A percentile compares a stretch with the other conserved stretches of the same genome.
Evolutionary conservation across 805 yeast species (phyloP).

Genomic region (Metschnikowia kunwiensis): DNA sequence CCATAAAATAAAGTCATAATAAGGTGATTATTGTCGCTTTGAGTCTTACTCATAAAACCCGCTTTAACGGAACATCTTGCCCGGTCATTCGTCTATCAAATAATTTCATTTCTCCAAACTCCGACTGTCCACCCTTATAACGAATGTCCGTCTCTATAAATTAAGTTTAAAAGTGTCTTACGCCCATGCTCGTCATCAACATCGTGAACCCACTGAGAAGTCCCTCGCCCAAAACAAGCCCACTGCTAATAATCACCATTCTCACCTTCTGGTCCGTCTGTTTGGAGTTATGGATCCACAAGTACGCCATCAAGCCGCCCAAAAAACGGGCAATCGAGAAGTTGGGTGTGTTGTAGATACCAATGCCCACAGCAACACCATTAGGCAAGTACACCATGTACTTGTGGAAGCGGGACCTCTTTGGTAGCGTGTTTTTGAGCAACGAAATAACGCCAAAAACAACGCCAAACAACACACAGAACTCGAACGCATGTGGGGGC

Average conservation of each 20-base stretch:
- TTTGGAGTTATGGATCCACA: slow-evolving; percentile 45
- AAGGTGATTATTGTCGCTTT: too few relatives aligned
- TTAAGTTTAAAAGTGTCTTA: slow-evolving; percentile 27
- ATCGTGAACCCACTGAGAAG: slow-evolving; percentile 78
- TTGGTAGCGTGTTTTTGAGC: slow-evolving; percentile 53
- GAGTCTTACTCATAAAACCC: too few relatives aligned
- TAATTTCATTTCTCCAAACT: too few relatives aligned
- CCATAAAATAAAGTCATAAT: too few relatives aligned
- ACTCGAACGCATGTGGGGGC: slow-evolving; percentile 71
- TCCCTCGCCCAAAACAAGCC: slow-evolving; percentile 93
- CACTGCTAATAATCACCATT: slow-evolving; percentile 87
- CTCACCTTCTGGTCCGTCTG: slow-evolving; percentile 52
- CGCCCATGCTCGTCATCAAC: slow-evolving; percentile 65
- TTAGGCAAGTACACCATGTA: slow-evolving; percentile 68
- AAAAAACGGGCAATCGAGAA: slow-evolving; percentile 90
- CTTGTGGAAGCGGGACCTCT: slow-evolving; percentile 35
- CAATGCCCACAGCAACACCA: slow-evolving; percentile 97
- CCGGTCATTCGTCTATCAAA: too few relatives aligned
- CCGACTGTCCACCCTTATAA: too few relatives aligned
- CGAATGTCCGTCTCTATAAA: too few relatives aligned
- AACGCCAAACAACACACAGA: slow-evolving; percentile 59
- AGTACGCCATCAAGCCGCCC: slow-evolving; percentile 72
- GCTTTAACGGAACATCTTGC: too few relatives aligned
- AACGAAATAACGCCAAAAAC: slow-evolving; percentile 69
- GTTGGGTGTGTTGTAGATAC: slow-evolving; percentile 90